Conservation (phyloP, 2,329 filamentous ascomycete genomes). For the Nemania serpens region DNA sequence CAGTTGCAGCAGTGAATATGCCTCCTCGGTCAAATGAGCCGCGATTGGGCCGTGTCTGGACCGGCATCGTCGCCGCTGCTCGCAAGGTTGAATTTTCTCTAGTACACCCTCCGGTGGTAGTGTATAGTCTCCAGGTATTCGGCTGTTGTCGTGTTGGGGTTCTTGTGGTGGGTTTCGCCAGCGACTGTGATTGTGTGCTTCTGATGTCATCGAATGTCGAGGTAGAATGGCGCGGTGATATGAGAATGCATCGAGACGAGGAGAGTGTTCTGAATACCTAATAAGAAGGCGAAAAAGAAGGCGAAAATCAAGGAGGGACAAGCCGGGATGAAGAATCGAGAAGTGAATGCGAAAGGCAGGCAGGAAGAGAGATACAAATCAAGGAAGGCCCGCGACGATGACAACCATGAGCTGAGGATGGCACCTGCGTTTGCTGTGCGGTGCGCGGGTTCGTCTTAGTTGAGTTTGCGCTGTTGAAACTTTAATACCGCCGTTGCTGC, state of each 20-base stretch:
- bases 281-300: too few species aligned
- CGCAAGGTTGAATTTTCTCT: background rate
- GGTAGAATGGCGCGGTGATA: too few species aligned
- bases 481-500: constrained; percentile 8
- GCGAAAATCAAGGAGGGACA: too few species aligned
- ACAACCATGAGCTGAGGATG: too few species aligned
- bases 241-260: too few species aligned
- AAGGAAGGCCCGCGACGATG: background rate
- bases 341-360: too few species aligned
- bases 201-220: background rate
- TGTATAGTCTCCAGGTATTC: too few species aligned
- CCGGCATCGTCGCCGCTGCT: background rate
- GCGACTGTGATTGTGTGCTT: background rate
- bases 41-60: background rate
- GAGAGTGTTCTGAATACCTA: too few species aligned
- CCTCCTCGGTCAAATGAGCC: background rate
- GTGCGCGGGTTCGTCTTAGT: background rate
- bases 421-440: too few species aligned
- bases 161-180: background rate
- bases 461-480: constrained; percentile 4
- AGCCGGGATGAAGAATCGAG: too few species aligned
- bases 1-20: background rate
- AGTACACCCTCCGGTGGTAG: background rate
- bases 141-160: background rate
- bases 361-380: too few species aligned